Base-by-base conservation (phyloP, 176 grass and related monocot genomes). In the Rhynchospora tenuis region DNA sequence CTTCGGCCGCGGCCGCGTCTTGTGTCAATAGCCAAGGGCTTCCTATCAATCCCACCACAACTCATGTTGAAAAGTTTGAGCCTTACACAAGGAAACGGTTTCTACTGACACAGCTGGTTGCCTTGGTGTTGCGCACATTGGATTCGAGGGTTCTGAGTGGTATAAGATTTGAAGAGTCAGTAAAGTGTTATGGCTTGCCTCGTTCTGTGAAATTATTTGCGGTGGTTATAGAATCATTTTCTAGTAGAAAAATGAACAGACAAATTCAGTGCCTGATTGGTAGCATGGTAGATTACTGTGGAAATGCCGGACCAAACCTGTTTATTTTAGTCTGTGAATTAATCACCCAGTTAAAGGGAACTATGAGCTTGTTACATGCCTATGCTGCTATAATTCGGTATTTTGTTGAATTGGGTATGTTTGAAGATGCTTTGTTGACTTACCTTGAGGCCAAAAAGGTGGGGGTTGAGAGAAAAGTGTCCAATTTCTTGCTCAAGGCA, bases 401-500 rank as follows among this genome's bases (percentile, higher is more conserved):
- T 80, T 91, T 87, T 85, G 50, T 87, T 43, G 89, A 89, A 28
- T 19, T 74, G 0, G 83, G 66, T 5, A 90, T 91, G 86, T 85
- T 81, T 78, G 89, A 91, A 59, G 87, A 93, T 82, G 91, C 86
- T 73, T 57, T 91, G 29, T 73, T 82, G 27, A 85, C 78, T 79
- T 97, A 90, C 46, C 8, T 84, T 42, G 71, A 91, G 73, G 86
- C 73, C 20, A 97, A 93, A 70, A 87, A 90, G 6, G 16, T 88
- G 72, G 89, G 87, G 79, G 24, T 88, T 66, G 83, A 93, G 43
- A 68, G 83, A 44, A 84, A 27, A 13, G 62, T 89, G 31, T 97
- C 86, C 86, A 93, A 93, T 85, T 91, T 93, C 86, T 89, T 93
- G 81, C 76, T 91, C 11, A 91, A 93, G 67, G 84, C 69, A 44